A percentile compares a stretch with the other conserved stretches of the same genome.
phyloP scores from a whole-genome alignment of 371 early-diverging fungal genomes.

The Rhizopus microsporus region DNA sequence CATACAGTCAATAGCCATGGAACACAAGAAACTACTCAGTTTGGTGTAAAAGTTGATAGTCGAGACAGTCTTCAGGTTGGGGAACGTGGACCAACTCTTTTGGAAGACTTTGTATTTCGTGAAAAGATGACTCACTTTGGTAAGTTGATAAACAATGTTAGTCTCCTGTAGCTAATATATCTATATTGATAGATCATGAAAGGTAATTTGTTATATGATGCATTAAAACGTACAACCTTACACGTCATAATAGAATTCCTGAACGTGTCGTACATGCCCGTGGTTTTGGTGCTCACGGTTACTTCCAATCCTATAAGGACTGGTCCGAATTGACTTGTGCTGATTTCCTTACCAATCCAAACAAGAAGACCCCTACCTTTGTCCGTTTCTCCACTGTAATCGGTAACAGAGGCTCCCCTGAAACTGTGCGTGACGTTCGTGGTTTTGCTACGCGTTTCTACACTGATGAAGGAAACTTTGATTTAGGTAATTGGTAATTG shows the following conservation, averaged over 20 bases:
- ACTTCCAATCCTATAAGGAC: slow-evolving; percentile 49
- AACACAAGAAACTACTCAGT: slow-evolving; percentile 27
- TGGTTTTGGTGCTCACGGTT: slow-evolving; percentile 59
- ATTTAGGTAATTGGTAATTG: slow-evolving; percentile 9
- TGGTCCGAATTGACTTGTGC: slow-evolving; percentile 49
- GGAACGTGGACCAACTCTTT: slow-evolving; percentile 45
- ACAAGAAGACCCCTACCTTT: slow-evolving; percentile 57
- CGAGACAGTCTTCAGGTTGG: slow-evolving; percentile 42
- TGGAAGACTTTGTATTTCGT: slow-evolving; percentile 52
- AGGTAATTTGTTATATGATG: not conserved
- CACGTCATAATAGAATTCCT: slow-evolving; percentile 47
- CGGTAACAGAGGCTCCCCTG: slow-evolving; percentile 52
- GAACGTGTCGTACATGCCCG: slow-evolving; percentile 60
- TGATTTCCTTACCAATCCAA: slow-evolving; percentile 31
- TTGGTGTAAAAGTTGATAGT: slow-evolving; percentile 31
- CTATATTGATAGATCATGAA: not conserved
- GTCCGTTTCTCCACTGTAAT: slow-evolving; percentile 58
- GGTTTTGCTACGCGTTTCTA: slow-evolving; percentile 65
- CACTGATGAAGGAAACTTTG: slow-evolving; percentile 63
- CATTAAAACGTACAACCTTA: not conserved
- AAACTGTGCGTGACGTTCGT: slow-evolving; percentile 59
- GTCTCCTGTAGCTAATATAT: slow-evolving; percentile 10
- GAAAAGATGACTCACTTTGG: slow-evolving; percentile 61
- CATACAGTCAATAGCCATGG: slow-evolving; percentile 10
- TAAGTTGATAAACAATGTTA: slow-evolving; percentile 7